A percentile compares a stretch with the other conserved stretches of the same genome.
Evolutionary conservation across 2,329 filamentous ascomycete genomes (phyloP).

Genomic region (Colletotrichum sp.): DNA sequence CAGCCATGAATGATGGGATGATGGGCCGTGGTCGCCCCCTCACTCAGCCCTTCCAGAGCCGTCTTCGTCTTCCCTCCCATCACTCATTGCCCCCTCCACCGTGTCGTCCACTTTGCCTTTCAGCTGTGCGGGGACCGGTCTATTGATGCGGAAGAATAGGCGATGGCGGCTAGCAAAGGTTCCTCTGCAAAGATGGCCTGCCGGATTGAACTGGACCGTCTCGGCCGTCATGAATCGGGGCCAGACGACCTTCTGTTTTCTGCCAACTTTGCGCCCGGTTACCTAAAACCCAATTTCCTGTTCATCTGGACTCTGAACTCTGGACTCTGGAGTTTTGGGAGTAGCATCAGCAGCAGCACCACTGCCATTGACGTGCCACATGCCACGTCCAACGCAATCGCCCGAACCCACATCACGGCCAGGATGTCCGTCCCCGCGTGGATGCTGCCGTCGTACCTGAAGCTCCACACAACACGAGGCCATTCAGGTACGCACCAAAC

Average conservation of each 20-base stretch:
- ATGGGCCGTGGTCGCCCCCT: neutral
- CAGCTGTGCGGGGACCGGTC: neutral
- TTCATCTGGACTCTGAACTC: neutral
- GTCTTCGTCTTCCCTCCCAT: neutral
- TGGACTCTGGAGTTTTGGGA: neutral
- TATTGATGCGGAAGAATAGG: neutral
- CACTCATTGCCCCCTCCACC: neutral
- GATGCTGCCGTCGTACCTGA: slow-evolving; percentile 48
- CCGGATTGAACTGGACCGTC: neutral
- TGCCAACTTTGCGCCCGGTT: neutral
- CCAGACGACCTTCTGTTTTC: neutral
- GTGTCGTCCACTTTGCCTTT: neutral
- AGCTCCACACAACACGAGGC: slow-evolving; percentile 11
- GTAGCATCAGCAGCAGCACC: neutral
- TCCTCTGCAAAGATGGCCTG: neutral
- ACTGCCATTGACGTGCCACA: neutral
- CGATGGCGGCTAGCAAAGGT: slow-evolving; percentile 16
- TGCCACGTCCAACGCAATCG: neutral
- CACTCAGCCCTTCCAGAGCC: neutral
- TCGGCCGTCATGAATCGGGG: neutral
- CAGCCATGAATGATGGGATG: neutral
- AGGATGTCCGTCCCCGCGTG: slow-evolving; percentile 77
- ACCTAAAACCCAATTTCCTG: neutral
- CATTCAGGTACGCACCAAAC: slow-evolving; percentile 13
- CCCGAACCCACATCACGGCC: slow-evolving; percentile 74